Conservation (phyloP, 805 yeast genomes). For the Kluyveromyces nonfermentans region DNA sequence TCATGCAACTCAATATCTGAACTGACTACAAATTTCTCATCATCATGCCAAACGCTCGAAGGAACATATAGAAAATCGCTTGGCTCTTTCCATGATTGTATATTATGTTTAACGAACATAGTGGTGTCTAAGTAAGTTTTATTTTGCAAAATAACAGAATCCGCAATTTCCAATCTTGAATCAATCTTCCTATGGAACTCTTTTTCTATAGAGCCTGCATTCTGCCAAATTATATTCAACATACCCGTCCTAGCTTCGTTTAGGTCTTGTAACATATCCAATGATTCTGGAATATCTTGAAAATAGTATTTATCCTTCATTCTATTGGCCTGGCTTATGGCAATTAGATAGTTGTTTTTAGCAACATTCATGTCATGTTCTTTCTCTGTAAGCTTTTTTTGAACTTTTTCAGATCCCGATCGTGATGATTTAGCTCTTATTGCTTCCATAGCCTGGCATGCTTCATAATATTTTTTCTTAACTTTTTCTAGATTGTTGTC, state of each 20-base stretch:
- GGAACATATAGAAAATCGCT: conserved; percentile 78
- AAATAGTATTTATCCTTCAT: conserved; percentile 86
- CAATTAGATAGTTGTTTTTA: conserved; percentile 77
- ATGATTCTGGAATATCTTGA: conserved; percentile 85
- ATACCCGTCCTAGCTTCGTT: conserved; percentile 70
- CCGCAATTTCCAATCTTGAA: conserved; percentile 40
- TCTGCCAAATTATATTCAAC: conserved; percentile 57
- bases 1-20: conserved; percentile 49
- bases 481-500: conserved; percentile 27
- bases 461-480: conserved; percentile 69
- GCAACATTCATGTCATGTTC: conserved; percentile 76
- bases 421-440: conserved; percentile 69
- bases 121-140: conserved; percentile 67
- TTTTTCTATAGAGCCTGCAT: conserved; percentile 55
- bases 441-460: conserved; percentile 72
- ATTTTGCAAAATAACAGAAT: conserved; percentile 56
- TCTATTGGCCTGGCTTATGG: conserved; percentile 77
- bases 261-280: conserved; percentile 77
- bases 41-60: conserved; percentile 95
- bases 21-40: conserved; percentile 58
- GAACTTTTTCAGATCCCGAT: conserved; percentile 41
- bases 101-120: conserved; percentile 88
- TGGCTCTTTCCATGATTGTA: conserved; percentile 73
- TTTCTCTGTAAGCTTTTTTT: conserved; percentile 44
- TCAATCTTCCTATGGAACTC: conserved; percentile 36